Evolutionary conservation across 768 basidiomycete species (phyloP).

Genomic region (Collybia nuda): DNA sequence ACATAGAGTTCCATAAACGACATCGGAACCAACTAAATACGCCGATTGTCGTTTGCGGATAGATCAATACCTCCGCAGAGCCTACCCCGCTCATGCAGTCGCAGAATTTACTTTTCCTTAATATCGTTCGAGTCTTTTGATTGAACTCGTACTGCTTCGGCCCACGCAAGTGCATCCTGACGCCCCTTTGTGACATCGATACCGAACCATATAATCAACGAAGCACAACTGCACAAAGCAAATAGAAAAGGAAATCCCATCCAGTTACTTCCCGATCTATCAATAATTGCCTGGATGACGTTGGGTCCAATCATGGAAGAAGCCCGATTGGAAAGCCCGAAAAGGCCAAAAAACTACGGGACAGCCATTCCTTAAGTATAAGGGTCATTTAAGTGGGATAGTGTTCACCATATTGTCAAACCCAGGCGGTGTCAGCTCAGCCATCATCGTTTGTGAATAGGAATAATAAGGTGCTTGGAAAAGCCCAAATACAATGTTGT

Average conservation of each 20-base stretch:
- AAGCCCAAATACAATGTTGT: constrained; percentile 76
- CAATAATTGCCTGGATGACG: constrained; percentile 81
- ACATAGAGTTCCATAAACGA: too few species aligned
- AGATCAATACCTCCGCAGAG: too few species aligned
- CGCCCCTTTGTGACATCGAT: constrained; percentile 67
- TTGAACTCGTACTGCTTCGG: constrained; percentile 23
- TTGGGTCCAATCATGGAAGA: constrained; percentile 89
- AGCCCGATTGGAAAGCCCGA: constrained; percentile 79
- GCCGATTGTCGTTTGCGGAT: too few species aligned
- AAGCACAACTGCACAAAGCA: constrained; percentile 63
- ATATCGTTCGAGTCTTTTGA: constrained; percentile 3
- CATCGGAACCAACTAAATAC: too few species aligned
- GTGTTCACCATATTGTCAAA: constrained; percentile 69
- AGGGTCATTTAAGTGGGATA: too few species aligned
- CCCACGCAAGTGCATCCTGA: constrained; percentile 60
- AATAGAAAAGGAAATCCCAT: constrained; percentile 84
- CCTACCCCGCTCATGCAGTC: too few species aligned
- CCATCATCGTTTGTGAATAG: constrained; percentile 86
- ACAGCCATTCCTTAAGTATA: background rate
- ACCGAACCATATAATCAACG: constrained; percentile 75
- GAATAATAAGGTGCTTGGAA: constrained; percentile 90
- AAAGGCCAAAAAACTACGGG: constrained; percentile 79
- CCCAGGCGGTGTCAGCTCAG: constrained; percentile 82
- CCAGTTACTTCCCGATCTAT: constrained; percentile 73
- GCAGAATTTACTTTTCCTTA: too few species aligned